Conservation (phyloP, 768 basidiomycete genomes). For the Sporobolomyces pararoseus region DNA sequence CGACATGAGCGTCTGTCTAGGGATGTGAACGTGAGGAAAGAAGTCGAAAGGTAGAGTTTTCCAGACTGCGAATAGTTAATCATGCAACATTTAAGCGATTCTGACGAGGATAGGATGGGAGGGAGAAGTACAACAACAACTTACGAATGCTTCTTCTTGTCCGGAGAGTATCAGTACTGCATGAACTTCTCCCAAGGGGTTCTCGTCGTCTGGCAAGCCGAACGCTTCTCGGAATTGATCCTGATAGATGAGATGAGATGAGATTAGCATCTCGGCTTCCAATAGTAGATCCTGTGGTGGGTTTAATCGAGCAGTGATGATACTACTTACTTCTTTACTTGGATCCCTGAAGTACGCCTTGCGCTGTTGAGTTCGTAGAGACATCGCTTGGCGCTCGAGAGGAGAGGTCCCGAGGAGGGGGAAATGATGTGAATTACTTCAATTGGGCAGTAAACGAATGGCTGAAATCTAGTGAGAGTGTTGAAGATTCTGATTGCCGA, state of each 20-base stretch:
- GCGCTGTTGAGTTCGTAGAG: conserved; percentile 24
- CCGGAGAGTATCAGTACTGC: conserved; percentile 42
- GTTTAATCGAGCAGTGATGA: too few species aligned
- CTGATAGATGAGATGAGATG: neutral
- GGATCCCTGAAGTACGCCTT: conserved; percentile 12
- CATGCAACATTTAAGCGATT: neutral
- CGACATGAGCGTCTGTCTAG: conserved; percentile 86
- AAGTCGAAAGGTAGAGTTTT: conserved; percentile 78
- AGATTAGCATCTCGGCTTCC: neutral
- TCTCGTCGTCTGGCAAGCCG: conserved; percentile 42
- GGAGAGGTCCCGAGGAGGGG: neutral
- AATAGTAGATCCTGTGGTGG: too few species aligned
- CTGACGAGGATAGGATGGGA: neutral
- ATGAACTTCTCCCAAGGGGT: conserved; percentile 42
- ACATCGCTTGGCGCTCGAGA: neutral
- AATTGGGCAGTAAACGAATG: too few species aligned
- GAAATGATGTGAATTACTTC: neutral
- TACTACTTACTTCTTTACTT: conserved; percentile 15
- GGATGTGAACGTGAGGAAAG: conserved; percentile 84
- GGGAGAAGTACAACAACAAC: conserved; percentile 5
- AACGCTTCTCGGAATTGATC: conserved; percentile 42
- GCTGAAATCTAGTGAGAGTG: neutral
- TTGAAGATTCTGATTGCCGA: neutral
- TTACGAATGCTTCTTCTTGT: conserved; percentile 42
- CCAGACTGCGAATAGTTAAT: conserved; percentile 64